These are phyloP conservation scores for Blastocystis sp. DNA, from an alignment of 352 stramenopile species.

Conservation along the genomic window DNA sequence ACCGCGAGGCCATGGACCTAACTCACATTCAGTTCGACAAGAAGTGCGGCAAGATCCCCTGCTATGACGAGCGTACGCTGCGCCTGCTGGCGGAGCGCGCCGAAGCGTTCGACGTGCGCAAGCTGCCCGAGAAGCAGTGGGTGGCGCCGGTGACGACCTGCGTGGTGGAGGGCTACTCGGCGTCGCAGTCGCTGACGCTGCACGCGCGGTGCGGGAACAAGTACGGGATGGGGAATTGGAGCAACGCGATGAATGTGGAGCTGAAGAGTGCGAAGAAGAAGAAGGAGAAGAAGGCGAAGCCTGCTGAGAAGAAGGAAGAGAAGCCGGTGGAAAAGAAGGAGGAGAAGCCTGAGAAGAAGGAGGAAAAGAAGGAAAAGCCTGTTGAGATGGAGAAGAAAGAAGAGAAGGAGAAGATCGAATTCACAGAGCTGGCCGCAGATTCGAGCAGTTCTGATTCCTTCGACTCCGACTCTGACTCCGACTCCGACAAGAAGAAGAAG, in stretches of 20 bases:
- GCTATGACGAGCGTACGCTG: neutral
- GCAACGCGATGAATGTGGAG: neutral
- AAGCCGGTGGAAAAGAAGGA: neutral
- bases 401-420: too few relatives aligned
- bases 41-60: neutral
- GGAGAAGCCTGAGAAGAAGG: too few relatives aligned
- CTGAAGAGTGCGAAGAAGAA: neutral
- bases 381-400: neutral
- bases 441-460: neutral
- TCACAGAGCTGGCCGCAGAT: too few relatives aligned
- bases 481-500: slow-evolving; percentile 1
- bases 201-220: slow-evolving; percentile 28
- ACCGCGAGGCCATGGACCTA: neutral
- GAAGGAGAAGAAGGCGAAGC: neutral
- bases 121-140: neutral
- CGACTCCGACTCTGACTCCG: neutral
- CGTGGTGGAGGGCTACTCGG: neutral
- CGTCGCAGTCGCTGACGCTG: neutral
- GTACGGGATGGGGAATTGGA: neutral
- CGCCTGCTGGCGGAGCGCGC: neutral
- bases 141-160: neutral
- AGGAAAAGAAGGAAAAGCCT: too few relatives aligned
- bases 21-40: slow-evolving; percentile 23
- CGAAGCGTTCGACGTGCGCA: neutral
- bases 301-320: neutral